Evolutionary conservation across 192 early-diverging fungal genomes (phyloP).

Genomic region (Geranomyces michiganensis): DNA sequence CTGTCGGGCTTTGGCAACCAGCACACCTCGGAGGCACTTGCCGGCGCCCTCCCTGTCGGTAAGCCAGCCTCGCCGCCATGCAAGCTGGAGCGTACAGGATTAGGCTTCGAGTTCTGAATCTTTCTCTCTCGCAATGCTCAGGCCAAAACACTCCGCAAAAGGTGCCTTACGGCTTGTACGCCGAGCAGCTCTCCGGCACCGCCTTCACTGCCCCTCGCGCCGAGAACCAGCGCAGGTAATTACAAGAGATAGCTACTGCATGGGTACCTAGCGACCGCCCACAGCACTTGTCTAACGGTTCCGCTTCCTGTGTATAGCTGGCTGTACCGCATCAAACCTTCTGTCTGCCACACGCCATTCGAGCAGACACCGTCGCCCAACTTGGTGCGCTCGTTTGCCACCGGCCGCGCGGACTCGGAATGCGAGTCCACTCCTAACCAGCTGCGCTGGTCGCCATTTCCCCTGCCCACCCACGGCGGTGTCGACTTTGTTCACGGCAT

Average conservation of each 20-base stretch:
- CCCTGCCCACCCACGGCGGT: conserved; percentile 49
- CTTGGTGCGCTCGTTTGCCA: conserved; percentile 65
- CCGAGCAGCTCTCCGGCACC: conserved; percentile 88
- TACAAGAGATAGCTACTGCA: not conserved
- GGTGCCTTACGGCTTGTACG: conserved; percentile 86
- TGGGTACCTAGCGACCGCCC: not conserved
- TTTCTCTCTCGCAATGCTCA: conserved; percentile 15
- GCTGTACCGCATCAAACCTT: conserved; percentile 95
- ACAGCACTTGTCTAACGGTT: not conserved
- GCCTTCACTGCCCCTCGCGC: conserved; percentile 84
- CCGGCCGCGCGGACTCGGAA: conserved; percentile 33
- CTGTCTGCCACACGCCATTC: conserved; percentile 82
- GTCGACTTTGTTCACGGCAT: conserved; percentile 85
- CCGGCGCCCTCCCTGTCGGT: conserved; percentile 81
- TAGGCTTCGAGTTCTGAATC: not conserved
- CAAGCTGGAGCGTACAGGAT: too few species aligned
- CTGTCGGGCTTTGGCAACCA: conserved; percentile 86
- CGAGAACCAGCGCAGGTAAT: conserved; percentile 76
- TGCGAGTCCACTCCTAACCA: conserved; percentile 80
- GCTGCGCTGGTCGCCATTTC: conserved; percentile 92
- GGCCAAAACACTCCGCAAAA: conserved; percentile 92
- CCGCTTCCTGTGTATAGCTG: conserved; percentile 57
- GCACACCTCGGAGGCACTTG: conserved; percentile 80
- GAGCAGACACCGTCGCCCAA: conserved; percentile 38
- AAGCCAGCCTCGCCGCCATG: too few species aligned